phyloP scores from a whole-genome alignment of 768 basidiomycete species.

The Fistulinella prunicolor region DNA sequence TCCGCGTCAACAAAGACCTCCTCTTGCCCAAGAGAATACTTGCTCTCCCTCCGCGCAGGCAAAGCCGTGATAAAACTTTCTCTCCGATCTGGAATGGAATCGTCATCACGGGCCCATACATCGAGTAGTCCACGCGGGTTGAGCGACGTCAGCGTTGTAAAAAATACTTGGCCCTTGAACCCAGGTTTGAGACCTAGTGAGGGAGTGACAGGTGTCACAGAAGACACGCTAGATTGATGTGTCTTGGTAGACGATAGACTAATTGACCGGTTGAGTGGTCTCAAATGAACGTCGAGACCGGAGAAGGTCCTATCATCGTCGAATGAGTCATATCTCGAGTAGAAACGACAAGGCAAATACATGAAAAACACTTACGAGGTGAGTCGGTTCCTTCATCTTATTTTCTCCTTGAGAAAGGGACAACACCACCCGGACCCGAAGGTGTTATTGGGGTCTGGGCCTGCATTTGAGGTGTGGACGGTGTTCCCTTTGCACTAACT shows the following conservation, averaged over 20 bases:
- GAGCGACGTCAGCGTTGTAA: conserved; percentile 27
- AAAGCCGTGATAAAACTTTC: conserved; percentile 57
- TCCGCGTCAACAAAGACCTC: conserved; percentile 29
- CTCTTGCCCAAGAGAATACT: conserved; percentile 28
- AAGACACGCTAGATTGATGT: conserved; percentile 44
- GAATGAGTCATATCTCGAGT: conserved; percentile 3
- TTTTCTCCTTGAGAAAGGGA: conserved; percentile 24
- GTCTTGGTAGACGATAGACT: conserved; percentile 64
- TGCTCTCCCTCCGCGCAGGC: conserved; percentile 30
- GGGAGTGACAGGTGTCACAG: conserved; percentile 44
- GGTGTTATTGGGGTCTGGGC: conserved; percentile 23
- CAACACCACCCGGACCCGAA: conserved; percentile 15
- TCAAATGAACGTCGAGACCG: conserved; percentile 55
- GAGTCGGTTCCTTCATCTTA: conserved; percentile 31
- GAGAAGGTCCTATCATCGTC: conserved; percentile 43
- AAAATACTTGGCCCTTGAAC: conserved; percentile 39
- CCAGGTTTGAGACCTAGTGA: conserved; percentile 57
- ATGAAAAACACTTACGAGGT: conserved; percentile 38
- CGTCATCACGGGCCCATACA: conserved; percentile 33
- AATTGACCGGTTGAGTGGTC: conserved; percentile 62
- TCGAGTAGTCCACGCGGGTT: conserved; percentile 23
- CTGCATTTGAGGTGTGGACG: conserved; percentile 12
- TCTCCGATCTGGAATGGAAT: conserved; percentile 48
- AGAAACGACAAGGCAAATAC: not conserved
- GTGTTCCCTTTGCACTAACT: conserved; percentile 14